Base-by-base conservation (phyloP, 352 stramenopile genomes). In the Globisporangium cystogenes region DNA sequence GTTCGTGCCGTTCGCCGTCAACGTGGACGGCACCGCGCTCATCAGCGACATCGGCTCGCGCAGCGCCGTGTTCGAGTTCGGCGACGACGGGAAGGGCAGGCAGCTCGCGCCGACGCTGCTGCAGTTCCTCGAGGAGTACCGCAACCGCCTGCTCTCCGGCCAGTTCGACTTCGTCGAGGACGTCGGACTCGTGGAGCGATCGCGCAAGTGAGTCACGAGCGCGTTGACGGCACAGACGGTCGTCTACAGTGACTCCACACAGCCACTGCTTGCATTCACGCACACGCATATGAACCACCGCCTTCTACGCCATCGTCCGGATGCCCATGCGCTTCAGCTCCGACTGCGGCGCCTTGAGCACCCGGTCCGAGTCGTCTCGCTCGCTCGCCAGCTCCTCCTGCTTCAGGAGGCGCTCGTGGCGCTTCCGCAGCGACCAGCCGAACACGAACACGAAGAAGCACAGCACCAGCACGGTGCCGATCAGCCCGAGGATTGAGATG, bases 161-260 rank as follows among this genome's bases (percentile, higher is more conserved):
- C 77, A 90, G 27, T 92, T 84, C 48, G 81, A 93, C 62, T 95
- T 83, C 51, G 70, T 95, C 40, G 78, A 92, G 29, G 84, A 87
- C 53, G 70, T 91, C n/a, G 84, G 82, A 2, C 57, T 93, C 48
- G 76, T 93, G 36, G 80, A 94, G 58, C 78, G 77, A 48, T 84
- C 78, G 21, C 65, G 72, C 48, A 89, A 89, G 62, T 87, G 36
- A 66, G 7, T 12, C 8, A 14, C 31, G 8, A 14, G 12, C 11
- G 31, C 8, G 8, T 36, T 8, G 31, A 36, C 8, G 31, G 11
- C 33, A 39, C 12, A 18, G 8, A 5, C 11, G 5, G 11, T 12
- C 14, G 14, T 11, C 12, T 16, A 15, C 4, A 36, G 1, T 36
- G 3, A 33, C 23, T 20, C 18, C 6, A 43, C 27, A n/a, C n/a